Conservation (phyloP, 202 grass and related monocot genomes). For the Carex arenaria region DNA sequence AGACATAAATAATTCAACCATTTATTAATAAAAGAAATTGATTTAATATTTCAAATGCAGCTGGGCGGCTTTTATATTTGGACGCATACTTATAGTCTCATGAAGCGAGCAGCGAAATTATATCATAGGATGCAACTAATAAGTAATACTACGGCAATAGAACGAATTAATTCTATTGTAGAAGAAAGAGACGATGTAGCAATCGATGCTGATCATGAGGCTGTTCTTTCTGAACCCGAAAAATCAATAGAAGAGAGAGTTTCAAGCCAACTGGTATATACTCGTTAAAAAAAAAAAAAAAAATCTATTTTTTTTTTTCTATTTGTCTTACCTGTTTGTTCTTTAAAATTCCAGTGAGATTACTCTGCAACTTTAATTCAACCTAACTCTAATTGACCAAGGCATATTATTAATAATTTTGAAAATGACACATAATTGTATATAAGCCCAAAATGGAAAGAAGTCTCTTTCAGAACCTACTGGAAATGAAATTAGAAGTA, state of each 20-base stretch:
- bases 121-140: slow-evolving; percentile 15
- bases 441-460: neutral
- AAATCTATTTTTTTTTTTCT: neutral
- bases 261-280: slow-evolving; percentile 36
- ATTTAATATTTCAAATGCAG: slow-evolving; percentile 26
- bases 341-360: neutral
- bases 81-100: slow-evolving; percentile 52
- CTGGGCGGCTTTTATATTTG: slow-evolving; percentile 68
- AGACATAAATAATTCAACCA: neutral
- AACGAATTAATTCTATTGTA: neutral
- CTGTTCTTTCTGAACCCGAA: slow-evolving; percentile 1
- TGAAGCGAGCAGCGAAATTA: slow-evolving; percentile 43
- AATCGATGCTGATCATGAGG: neutral
- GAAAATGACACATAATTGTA: neutral
- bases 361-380: neutral
- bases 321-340: neutral
- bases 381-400: neutral
- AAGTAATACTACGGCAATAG: neutral
- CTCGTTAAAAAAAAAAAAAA: neutral
- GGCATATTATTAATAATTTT: neutral
- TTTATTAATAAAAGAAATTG: neutral
- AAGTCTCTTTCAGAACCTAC: slow-evolving; percentile 3
- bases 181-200: slow-evolving; percentile 14
- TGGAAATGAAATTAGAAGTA: neutral
- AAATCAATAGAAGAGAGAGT: slow-evolving; percentile 22